These are phyloP conservation scores for Aureobasidium namibiae DNA, from an alignment of 2,329 filamentous ascomycete species.

Conservation along the genomic window DNA sequence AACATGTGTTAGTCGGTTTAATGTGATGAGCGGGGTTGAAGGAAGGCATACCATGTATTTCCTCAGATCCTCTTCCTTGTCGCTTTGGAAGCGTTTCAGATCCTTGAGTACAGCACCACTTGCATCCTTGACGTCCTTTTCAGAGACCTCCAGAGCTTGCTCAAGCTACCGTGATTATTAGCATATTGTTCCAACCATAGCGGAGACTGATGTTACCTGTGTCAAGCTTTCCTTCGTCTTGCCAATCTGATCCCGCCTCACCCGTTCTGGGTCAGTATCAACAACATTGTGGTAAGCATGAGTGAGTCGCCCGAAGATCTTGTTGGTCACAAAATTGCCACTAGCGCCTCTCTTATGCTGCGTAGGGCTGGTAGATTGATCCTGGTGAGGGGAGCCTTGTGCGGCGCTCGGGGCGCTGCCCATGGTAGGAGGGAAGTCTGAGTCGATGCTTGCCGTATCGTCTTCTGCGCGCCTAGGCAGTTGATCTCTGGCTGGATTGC, in stretches of 20 bases:
- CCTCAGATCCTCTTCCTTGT: constrained; percentile 90
- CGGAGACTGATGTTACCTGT: constrained; percentile 35
- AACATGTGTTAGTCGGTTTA: neutral
- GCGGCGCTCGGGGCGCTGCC: constrained; percentile 58
- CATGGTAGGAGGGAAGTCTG: constrained; percentile 87
- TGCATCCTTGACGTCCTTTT: constrained; percentile 87
- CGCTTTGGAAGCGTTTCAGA: constrained; percentile 81
- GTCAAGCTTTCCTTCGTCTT: constrained; percentile 85
- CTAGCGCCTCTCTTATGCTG: constrained; percentile 72
- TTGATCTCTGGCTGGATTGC: constrained; percentile 31
- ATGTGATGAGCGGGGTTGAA: neutral
- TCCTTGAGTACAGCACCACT: constrained; percentile 83
- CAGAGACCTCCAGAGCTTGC: constrained; percentile 79
- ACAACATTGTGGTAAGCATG: constrained; percentile 95
- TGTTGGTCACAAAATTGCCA: constrained; percentile 76
- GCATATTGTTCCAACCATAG: neutral
- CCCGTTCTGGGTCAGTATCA: constrained; percentile 90
- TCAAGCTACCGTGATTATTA: constrained; percentile 55
- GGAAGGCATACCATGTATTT: constrained; percentile 87
- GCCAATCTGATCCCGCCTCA: constrained; percentile 83
- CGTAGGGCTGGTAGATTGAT: constrained; percentile 23
- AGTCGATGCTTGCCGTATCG: constrained; percentile 52
- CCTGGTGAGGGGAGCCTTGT: constrained; percentile 55
- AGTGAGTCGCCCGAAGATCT: constrained; percentile 89
- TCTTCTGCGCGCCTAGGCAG: constrained; percentile 23